A percentile compares a stretch with the other conserved stretches of the same genome.
Conservation (phyloP, 108 stramenopile species). For the Nitzschia sp. region DNA sequence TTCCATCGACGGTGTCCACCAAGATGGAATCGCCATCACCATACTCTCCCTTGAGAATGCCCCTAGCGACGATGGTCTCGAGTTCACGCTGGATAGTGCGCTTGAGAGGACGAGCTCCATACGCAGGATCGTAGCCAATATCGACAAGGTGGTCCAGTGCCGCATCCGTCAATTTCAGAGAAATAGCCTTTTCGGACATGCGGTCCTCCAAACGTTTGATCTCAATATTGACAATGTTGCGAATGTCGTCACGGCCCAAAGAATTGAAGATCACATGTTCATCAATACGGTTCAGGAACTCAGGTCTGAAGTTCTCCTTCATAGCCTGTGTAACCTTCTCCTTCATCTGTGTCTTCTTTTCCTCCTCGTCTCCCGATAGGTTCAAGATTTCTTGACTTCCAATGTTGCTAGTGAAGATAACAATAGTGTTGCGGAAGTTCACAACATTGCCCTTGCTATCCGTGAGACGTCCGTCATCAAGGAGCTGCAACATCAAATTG, state of each 20-base stretch:
- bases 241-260: slow-evolving; percentile 79
- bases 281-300: slow-evolving; percentile 98
- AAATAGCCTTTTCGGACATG: slow-evolving; percentile 69
- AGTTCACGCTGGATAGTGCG: slow-evolving; percentile 93
- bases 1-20: slow-evolving; percentile 45
- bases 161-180: slow-evolving; percentile 59
- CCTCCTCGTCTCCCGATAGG: slow-evolving; percentile 49
- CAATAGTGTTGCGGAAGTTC: slow-evolving; percentile 93
- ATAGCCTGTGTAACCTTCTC: slow-evolving; percentile 70
- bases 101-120: slow-evolving; percentile 97
- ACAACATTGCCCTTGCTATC: slow-evolving; percentile 95
- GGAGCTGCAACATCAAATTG: slow-evolving; percentile 94
- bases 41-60: slow-evolving; percentile 76
- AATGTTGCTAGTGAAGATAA: slow-evolving; percentile 97
- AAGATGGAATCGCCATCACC: slow-evolving; percentile 78
- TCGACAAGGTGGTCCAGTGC: slow-evolving; percentile 79
- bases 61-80: slow-evolving; percentile 89
- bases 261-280: slow-evolving; percentile 96
- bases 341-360: slow-evolving; percentile 61
- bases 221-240: slow-evolving; percentile 87
- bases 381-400: slow-evolving; percentile 92
- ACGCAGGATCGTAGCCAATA: slow-evolving; percentile 91
- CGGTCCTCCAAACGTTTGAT: slow-evolving; percentile 66
- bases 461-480: slow-evolving; percentile 98
- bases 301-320: slow-evolving; percentile 89